Conservation (phyloP, 2,329 filamentous ascomycete genomes). For the Xylariaceae sp. region DNA sequence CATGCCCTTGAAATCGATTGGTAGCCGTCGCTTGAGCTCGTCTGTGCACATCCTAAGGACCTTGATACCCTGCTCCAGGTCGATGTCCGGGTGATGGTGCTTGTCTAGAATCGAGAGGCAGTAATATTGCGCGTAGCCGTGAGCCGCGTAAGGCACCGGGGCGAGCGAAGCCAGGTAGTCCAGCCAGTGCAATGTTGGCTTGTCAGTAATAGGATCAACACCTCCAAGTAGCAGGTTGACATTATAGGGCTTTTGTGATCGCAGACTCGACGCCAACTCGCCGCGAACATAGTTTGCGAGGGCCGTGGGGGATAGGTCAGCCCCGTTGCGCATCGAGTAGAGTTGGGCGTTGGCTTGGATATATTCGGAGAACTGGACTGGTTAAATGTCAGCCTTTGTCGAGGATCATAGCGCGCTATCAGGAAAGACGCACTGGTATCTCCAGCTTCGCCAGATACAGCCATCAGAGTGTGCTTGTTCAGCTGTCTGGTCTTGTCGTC, state of each 20-base stretch:
- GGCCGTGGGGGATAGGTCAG: constrained; percentile 82
- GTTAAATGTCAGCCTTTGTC: constrained; percentile 11
- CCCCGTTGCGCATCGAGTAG: constrained; percentile 97
- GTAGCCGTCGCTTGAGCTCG: constrained; percentile 92
- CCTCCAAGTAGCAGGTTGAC: constrained; percentile 95
- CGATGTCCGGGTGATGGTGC: constrained; percentile 94
- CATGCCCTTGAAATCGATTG: constrained; percentile 98
- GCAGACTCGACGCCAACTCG: constrained; percentile 85
- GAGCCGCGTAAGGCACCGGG: constrained; percentile 88
- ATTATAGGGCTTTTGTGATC: constrained; percentile 90
- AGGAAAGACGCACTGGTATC: constrained; percentile 67
- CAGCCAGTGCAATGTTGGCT: constrained; percentile 93
- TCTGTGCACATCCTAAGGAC: constrained; percentile 92
- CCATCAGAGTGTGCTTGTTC: constrained; percentile 92
- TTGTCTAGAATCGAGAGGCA: constrained; percentile 97
- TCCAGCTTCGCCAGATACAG: constrained; percentile 92
- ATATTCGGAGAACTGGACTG: constrained; percentile 98
- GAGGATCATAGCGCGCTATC: background rate
- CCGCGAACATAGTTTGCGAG: constrained; percentile 90
- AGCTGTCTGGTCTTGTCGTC: constrained; percentile 95
- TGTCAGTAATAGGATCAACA: constrained; percentile 84
- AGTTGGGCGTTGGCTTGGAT: constrained; percentile 98
- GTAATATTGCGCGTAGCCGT: constrained; percentile 99
- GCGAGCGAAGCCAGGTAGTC: constrained; percentile 92
- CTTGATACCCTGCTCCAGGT: constrained; percentile 83